phyloP scores from a whole-genome alignment of 306 rosid genomes.

The Sindora glabra region DNA sequence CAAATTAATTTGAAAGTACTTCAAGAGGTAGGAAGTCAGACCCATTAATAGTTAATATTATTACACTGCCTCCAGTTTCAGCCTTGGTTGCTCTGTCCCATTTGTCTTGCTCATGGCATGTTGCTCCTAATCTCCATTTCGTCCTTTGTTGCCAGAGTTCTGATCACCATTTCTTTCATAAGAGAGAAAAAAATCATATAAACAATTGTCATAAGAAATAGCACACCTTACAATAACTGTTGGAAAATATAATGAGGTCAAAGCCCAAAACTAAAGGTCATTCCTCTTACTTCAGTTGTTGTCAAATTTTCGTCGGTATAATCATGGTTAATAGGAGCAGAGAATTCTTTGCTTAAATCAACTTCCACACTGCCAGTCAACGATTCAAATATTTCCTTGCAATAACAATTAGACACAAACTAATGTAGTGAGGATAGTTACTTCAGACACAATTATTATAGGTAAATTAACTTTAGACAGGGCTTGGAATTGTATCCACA shows the following conservation, averaged over 20 bases:
- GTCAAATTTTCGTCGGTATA: conserved; percentile 32
- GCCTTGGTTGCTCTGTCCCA: conserved; percentile 88
- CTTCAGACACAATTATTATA: too few relatives aligned
- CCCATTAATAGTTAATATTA: conserved; percentile 12
- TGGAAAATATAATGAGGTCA: not conserved
- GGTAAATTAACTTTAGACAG: too few relatives aligned
- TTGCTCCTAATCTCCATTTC: conserved; percentile 68
- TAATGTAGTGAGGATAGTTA: too few relatives aligned
- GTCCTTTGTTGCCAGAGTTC: conserved; percentile 26
- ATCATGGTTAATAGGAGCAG: conserved; percentile 36
- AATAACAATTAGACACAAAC: too few relatives aligned
- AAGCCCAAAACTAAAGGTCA: not conserved
- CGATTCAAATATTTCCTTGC: conserved; percentile 21
- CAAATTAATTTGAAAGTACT: not conserved
- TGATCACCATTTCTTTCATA: conserved; percentile 19
- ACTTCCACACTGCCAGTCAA: conserved; percentile 59
- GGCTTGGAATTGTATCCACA: too few relatives aligned
- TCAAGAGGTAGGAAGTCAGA: not conserved
- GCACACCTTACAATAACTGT: not conserved
- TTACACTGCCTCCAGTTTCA: conserved; percentile 84
- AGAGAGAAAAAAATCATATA: conserved; percentile 6
- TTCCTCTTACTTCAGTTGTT: conserved; percentile 34
- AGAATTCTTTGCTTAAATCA: conserved; percentile 85
- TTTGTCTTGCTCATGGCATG: conserved; percentile 89
- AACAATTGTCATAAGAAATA: not conserved